Evolutionary conservation across 176 grass and related monocot species (phyloP).

Genomic region (Aegilops speltoides): DNA sequence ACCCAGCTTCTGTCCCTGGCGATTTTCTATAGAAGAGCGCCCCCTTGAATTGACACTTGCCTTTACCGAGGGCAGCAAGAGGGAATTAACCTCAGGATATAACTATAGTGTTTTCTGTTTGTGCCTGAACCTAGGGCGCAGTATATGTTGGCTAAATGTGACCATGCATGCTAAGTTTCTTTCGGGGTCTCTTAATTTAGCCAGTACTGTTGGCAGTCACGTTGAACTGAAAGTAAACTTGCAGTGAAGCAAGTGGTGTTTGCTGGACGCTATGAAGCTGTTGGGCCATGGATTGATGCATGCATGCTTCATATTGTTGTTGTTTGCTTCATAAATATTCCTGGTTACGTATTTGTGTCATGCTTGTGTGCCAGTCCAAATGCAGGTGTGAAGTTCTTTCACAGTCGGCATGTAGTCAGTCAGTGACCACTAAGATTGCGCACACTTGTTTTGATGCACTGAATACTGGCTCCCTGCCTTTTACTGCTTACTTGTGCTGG

Average conservation of each 20-base stretch:
- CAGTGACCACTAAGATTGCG: neutral
- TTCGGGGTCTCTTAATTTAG: neutral
- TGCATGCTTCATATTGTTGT: neutral
- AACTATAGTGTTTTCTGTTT: neutral
- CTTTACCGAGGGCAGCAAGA: neutral
- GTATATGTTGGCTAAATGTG: neutral
- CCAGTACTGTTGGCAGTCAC: neutral
- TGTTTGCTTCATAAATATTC: neutral
- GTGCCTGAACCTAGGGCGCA: neutral
- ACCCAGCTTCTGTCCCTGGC: slow-evolving; percentile 52
- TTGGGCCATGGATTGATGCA: neutral
- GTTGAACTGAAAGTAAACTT: neutral
- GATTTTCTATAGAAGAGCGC: neutral
- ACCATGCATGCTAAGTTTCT: neutral
- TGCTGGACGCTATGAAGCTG: neutral
- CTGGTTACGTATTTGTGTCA: neutral
- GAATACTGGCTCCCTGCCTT: neutral
- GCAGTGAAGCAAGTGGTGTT: neutral
- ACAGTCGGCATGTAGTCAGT: neutral
- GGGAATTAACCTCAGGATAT: neutral
- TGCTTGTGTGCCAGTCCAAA: neutral
- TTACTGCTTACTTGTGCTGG: neutral
- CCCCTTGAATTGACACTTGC: neutral
- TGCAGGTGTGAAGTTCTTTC: neutral
- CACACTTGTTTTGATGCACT: neutral